Evolutionary conservation across 192 early-diverging fungal species (phyloP).

Genomic region (Lobosporangium transversale): DNA sequence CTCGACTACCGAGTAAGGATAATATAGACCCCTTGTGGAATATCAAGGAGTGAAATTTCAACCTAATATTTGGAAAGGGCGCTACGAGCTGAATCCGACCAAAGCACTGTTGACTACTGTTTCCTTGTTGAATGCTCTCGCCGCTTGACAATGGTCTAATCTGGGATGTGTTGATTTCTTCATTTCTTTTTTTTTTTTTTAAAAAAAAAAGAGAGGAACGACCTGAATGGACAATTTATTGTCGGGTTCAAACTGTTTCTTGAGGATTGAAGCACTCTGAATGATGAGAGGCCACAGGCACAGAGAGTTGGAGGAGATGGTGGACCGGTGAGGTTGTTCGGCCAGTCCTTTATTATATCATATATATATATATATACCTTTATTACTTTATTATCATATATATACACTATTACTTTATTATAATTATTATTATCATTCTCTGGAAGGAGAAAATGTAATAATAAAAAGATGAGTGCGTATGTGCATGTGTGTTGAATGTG

Average conservation of each 20-base stretch:
- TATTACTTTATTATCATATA: not conserved
- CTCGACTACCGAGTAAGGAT: slow-evolving; percentile 52
- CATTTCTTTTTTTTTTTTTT: not conserved
- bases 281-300: too few species aligned
- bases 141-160: too few species aligned
- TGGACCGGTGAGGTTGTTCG: slow-evolving; percentile 31
- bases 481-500: not conserved
- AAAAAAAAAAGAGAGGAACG: not conserved
- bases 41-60: slow-evolving; percentile 23
- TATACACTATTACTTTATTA: too few species aligned
- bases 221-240: slow-evolving; percentile 4
- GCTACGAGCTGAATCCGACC: slow-evolving; percentile 16
- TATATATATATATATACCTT: not conserved
- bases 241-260: slow-evolving; percentile 8
- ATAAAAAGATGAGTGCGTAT: not conserved
- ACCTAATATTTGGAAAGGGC: slow-evolving; percentile 49
- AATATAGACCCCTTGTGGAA: slow-evolving; percentile 51
- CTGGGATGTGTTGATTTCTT: too few species aligned
- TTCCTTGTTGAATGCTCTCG: too few species aligned
- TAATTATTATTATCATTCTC: not conserved
- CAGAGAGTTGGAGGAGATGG: slow-evolving; percentile 4
- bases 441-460: not conserved
- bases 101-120: slow-evolving; percentile 21
- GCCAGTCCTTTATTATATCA: slow-evolving; percentile 24
- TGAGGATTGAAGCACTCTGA: not conserved